These are phyloP conservation scores for Lactarius vividus DNA, from an alignment of 768 basidiomycete genomes.

Conservation along the genomic window DNA sequence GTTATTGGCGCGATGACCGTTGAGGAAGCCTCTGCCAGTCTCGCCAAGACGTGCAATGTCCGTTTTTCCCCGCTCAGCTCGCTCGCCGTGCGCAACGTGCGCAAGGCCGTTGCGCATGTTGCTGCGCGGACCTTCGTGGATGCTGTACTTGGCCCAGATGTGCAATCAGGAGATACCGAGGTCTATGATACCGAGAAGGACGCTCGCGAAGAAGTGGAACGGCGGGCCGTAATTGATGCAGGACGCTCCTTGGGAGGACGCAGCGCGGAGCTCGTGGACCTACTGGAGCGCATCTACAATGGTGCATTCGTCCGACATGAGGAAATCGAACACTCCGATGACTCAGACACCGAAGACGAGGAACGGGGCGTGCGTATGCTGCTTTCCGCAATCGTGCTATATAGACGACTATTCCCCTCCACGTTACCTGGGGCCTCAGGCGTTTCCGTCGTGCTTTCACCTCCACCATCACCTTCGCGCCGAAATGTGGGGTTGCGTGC, in stretches of 20 bases:
- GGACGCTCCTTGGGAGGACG: constrained; percentile 63
- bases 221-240: constrained; percentile 51
- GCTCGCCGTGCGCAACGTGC: constrained; percentile 51
- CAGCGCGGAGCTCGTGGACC: constrained; percentile 50
- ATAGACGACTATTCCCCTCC: constrained; percentile 57
- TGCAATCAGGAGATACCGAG: constrained; percentile 23
- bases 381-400: constrained; percentile 58
- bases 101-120: constrained; percentile 51
- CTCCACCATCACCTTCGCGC: constrained; percentile 53
- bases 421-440: constrained; percentile 21
- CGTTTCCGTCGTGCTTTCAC: constrained; percentile 47
- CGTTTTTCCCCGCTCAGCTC: constrained; percentile 41
- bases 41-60: constrained; percentile 35
- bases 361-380: constrained; percentile 58
- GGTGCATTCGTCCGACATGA: constrained; percentile 33
- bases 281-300: constrained; percentile 48
- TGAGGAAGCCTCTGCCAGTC: constrained; percentile 48
- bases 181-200: constrained; percentile 34
- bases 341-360: constrained; percentile 29
- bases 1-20: constrained; percentile 52
- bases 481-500: constrained; percentile 42
- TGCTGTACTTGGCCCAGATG: constrained; percentile 35
- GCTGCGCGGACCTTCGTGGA: constrained; percentile 55
- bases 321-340: constrained; percentile 30
- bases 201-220: constrained; percentile 40